Conservation (phyloP, 2,329 filamentous ascomycete genomes). For the Podosphaera xanthii region DNA sequence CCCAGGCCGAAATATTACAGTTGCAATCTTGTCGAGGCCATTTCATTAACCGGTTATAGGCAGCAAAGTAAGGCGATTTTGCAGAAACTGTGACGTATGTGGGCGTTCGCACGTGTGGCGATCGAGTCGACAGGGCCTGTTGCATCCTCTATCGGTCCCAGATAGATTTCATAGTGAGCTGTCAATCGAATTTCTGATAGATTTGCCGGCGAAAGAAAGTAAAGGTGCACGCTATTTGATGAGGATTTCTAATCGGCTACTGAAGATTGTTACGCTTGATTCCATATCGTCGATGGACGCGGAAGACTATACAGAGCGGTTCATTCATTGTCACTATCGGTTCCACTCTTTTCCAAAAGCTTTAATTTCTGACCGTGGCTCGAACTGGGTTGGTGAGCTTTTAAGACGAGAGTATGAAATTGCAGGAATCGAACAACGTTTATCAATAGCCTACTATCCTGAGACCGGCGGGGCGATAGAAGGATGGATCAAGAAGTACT, state of each 20-base stretch:
- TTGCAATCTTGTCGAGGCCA: background rate
- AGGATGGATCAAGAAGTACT: background rate
- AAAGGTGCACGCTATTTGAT: background rate
- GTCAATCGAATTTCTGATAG: background rate
- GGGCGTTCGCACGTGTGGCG: background rate
- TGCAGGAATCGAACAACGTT: background rate
- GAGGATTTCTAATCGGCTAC: background rate
- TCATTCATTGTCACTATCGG: background rate
- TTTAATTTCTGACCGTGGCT: background rate
- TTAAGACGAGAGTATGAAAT: background rate
- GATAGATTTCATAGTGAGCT: background rate
- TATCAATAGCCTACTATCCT: background rate
- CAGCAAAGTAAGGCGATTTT: background rate
- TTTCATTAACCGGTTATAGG: background rate
- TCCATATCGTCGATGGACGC: background rate
- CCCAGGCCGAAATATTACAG: background rate
- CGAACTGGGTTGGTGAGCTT: background rate
- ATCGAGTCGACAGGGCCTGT: background rate
- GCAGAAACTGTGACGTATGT: background rate
- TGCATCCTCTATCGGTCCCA: background rate
- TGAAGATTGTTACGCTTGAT: background rate
- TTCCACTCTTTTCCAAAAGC: background rate
- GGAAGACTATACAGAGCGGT: background rate
- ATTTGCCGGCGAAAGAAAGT: background rate
- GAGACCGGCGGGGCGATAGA: background rate